Conservation (phyloP, 177 flowering plant genomes). For the Vitis hybrid region DNA sequence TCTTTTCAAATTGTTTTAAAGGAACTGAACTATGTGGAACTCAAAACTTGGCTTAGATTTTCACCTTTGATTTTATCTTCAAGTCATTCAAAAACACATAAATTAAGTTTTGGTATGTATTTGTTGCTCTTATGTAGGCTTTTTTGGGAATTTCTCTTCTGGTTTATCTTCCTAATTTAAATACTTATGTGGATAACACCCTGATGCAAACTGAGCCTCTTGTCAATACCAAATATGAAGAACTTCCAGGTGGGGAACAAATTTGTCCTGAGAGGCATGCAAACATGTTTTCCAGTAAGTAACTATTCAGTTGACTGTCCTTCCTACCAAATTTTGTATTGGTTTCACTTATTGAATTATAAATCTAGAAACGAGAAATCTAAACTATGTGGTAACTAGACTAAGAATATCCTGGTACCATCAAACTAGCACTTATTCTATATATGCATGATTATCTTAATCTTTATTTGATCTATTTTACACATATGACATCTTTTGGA, state of each 20-base stretch:
- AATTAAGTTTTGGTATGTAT: background rate
- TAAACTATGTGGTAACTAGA: no score
- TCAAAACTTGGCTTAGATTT: background rate
- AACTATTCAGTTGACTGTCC: no score
- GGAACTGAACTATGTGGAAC: background rate
- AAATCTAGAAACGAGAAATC: no score
- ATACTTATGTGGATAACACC: constrained; percentile 76
- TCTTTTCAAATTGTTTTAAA: background rate
- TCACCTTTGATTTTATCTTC: background rate
- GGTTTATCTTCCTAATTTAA: constrained; percentile 73
- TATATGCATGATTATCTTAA: no score
- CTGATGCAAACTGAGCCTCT: constrained; percentile 47
- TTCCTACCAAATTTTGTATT: no score
- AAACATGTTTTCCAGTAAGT: constrained; percentile 81
- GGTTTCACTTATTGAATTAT: no score
- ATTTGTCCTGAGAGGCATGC: constrained; percentile 90
- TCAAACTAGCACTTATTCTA: no score
- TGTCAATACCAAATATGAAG: constrained; percentile 64
- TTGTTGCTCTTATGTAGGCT: constrained; percentile 40
- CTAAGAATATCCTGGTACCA: no score
- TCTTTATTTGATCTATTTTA: no score
- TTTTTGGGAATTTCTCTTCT: constrained; percentile 71
- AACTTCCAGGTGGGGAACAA: constrained; percentile 77
- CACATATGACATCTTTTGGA: no score
- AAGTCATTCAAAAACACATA: background rate